Conservation (phyloP, 2,329 filamentous ascomycete species). For the Aspergillus latus region DNA sequence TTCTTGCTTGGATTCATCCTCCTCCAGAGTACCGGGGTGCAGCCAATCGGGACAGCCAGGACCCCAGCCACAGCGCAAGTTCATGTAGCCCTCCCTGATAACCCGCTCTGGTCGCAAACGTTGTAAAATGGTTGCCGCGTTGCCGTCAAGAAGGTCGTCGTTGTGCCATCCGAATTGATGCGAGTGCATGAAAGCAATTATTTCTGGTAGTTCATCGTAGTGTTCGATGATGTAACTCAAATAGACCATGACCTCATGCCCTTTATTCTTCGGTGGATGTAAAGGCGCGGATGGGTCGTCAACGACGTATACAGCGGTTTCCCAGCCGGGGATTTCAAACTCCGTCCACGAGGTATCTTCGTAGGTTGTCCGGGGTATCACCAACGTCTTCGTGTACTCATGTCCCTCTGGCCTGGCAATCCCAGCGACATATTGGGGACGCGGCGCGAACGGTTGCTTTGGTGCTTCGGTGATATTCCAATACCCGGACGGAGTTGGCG, state of each 20-base stretch:
- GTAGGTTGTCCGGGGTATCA: constrained; percentile 53
- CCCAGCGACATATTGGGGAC: constrained; percentile 35
- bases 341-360: constrained; percentile 59
- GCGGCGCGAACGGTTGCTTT: constrained; percentile 30
- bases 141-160: constrained; percentile 53
- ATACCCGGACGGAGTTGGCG: constrained; percentile 4
- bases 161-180: constrained; percentile 61
- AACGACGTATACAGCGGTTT: constrained; percentile 52
- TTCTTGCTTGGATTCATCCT: constrained; percentile 48
- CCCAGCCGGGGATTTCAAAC: constrained; percentile 50
- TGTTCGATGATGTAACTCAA: constrained; percentile 64
- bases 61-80: constrained; percentile 58
- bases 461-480: constrained; percentile 17
- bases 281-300: constrained; percentile 52
- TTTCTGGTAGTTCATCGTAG: constrained; percentile 59
- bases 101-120: constrained; percentile 55
- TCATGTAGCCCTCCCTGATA: constrained; percentile 57
- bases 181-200: constrained; percentile 61
- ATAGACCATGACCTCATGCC: constrained; percentile 63
- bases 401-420: constrained; percentile 46
- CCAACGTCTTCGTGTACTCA: constrained; percentile 55
- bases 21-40: constrained; percentile 45
- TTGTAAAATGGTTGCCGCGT: constrained; percentile 52
- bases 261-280: constrained; percentile 59
- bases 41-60: constrained; percentile 62